Conservation (phyloP, 1,284 basidiomycete species). For the Ceratorhiza oryzae-sativae region DNA sequence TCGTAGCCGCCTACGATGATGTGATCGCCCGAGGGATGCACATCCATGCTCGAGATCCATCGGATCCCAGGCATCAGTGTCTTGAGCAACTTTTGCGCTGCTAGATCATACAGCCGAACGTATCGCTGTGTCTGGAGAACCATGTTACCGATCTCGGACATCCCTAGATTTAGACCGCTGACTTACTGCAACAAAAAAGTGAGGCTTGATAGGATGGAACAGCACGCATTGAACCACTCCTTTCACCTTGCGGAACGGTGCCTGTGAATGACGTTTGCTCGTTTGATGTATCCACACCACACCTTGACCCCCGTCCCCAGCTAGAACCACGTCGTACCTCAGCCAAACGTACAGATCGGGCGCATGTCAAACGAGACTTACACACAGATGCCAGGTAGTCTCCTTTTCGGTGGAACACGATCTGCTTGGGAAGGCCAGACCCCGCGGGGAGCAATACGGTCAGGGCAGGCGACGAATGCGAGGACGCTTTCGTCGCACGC, state of each 20-base stretch:
- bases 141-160: slow-evolving; percentile 36
- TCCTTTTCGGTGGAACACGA: slow-evolving; percentile 93
- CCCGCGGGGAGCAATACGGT: slow-evolving; percentile 62
- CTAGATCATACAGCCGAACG: slow-evolving; percentile 93
- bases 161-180: not conserved
- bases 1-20: slow-evolving; percentile 97
- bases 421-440: slow-evolving; percentile 83
- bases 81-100: slow-evolving; percentile 91
- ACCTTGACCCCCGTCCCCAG: slow-evolving; percentile 67
- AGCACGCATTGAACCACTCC: slow-evolving; percentile 89
- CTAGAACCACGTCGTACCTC: slow-evolving; percentile 50
- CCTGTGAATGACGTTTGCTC: slow-evolving; percentile 92
- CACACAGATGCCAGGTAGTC: slow-evolving; percentile 96
- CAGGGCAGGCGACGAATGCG: slow-evolving; percentile 63
- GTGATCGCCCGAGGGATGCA: slow-evolving; percentile 96
- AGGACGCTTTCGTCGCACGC: slow-evolving; percentile 54
- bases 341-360: slow-evolving; percentile 13
- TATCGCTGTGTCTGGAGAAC: slow-evolving; percentile 86
- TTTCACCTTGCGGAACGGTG: slow-evolving; percentile 94
- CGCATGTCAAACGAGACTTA: slow-evolving; percentile 54
- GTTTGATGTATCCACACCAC: slow-evolving; percentile 95
- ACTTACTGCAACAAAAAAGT: slow-evolving; percentile 96
- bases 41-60: slow-evolving; percentile 97
- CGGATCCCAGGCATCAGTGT: slow-evolving; percentile 91
- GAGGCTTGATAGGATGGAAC: slow-evolving; percentile 94